Percentiles rank a stretch among this genome's conserved stretches.
phyloP scores from a whole-genome alignment of 306 rosid genomes.

The Quercus engelmannii region DNA sequence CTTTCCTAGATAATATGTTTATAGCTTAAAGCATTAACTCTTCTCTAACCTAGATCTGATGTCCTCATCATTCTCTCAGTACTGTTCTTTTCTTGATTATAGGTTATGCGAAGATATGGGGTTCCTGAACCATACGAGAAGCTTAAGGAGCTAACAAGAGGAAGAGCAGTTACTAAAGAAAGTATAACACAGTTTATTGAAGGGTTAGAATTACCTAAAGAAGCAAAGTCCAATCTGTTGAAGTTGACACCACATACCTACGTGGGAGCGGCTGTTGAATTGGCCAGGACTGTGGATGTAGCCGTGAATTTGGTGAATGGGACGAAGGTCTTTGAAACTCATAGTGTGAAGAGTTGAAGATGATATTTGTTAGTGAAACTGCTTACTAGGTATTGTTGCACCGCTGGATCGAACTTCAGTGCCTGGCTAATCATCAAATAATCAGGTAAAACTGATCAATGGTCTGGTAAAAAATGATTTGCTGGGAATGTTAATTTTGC shows the following conservation, averaged over 20 bases:
- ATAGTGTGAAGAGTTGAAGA: not conserved
- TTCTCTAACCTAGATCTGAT: not conserved
- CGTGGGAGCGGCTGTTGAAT: conserved; percentile 73
- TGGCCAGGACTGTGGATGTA: conserved; percentile 60
- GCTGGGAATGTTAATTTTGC: not conserved
- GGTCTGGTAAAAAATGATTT: not conserved
- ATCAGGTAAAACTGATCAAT: not conserved
- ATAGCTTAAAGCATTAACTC: not conserved
- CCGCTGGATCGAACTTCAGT: not conserved
- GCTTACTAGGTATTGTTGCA: not conserved
- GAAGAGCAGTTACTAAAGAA: conserved; percentile 71
- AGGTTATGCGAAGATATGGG: conserved; percentile 94
- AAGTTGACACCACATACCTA: conserved; percentile 74
- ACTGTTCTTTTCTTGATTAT: not conserved
- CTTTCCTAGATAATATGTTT: not conserved
- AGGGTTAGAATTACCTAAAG: conserved; percentile 66
- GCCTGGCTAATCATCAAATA: not conserved
- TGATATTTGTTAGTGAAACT: not conserved
- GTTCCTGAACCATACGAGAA: conserved; percentile 96
- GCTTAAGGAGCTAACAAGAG: conserved; percentile 83
- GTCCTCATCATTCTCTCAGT: not conserved
- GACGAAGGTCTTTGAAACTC: conserved; percentile 7
- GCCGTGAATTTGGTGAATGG: conserved; percentile 33
- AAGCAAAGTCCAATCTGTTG: conserved; percentile 58
- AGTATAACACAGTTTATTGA: conserved; percentile 70